Base-by-base conservation (phyloP, 768 basidiomycete species). In the Cubamyces sp. region DNA sequence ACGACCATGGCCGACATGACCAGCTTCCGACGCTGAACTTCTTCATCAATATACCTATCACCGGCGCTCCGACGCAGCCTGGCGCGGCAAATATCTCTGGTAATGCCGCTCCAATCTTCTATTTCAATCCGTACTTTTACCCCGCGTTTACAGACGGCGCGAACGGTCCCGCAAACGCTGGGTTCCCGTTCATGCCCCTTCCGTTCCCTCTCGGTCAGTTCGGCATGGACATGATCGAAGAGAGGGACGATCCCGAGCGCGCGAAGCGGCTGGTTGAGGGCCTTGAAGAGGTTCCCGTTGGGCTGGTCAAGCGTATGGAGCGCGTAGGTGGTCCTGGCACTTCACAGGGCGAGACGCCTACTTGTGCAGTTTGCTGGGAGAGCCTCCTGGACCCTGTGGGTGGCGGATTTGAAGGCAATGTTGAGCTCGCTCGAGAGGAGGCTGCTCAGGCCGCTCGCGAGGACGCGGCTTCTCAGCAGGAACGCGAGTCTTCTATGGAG, bases 321-420 rank as follows among this genome's bases (percentile, higher is more conserved):
- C 79, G 84, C 54, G 79, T 80, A 5, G 75, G 76, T 1, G 76
- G 77, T 25, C 62, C 69, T 45, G 68, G 64, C 37, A 61, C 62
- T 15, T 51, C 54, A 9, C 65, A 60, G n/a, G 64, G 75, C 2
- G 69, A 71, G 34, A 73, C 75, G 11, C 80, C 83, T 15, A 76
- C 75, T 12, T 92, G 90, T 69, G 88, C 90, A 1, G 84, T 92
- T 47, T 92, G 90, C 70, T 91, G 88, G 88, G 90, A 92, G 66
- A 77, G 76, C 34, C 68, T 91, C 19, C 72, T 92, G 55, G 79
- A 82, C 48, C 67, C 66, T 66, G 78, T 68, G 77, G 82, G 60
- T 71, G 83, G 74, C 40, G 70, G 68, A 8, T 76, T 65, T 66
- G 70, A 39, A 52, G 54, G 62, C 23, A 58, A 64, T 30, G 63